Conservation (phyloP, 129 eudicot species). For the Smallanthus sonchifolius region DNA sequence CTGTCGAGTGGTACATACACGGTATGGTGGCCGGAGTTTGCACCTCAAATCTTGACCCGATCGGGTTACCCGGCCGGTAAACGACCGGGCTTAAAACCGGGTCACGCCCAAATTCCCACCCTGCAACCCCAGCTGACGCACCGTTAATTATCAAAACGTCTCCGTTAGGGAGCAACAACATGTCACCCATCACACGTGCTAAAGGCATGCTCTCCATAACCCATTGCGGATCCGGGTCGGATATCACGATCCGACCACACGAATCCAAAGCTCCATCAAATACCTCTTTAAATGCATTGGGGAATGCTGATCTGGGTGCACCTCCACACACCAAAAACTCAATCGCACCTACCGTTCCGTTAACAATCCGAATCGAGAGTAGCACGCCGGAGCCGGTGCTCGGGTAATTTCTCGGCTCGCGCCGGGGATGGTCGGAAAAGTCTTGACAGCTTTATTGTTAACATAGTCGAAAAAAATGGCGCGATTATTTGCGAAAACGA, state of each 20-base stretch:
- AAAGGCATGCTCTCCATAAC: constrained; percentile 63
- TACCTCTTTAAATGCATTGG: constrained; percentile 28
- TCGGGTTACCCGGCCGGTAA: constrained; percentile 27
- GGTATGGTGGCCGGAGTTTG: constrained; percentile 35
- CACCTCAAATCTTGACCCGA: constrained; percentile 37
- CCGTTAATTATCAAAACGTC: constrained; percentile 57
- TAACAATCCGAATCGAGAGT: constrained; percentile 45
- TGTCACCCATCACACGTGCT: constrained; percentile 71
- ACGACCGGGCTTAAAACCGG: constrained; percentile 53
- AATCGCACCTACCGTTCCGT: constrained; percentile 21
- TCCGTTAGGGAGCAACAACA: constrained; percentile 53
- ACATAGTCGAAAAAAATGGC: constrained; percentile 52
- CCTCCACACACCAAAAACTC: constrained; percentile 71
- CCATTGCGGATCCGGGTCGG: constrained; percentile 58
- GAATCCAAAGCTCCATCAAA: constrained; percentile 46
- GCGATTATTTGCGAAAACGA: constrained; percentile 57
- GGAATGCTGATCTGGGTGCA: constrained; percentile 43
- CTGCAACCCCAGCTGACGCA: constrained; percentile 46
- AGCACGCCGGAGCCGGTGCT: constrained; percentile 77
- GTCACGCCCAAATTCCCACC: constrained; percentile 58
- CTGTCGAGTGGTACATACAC: constrained; percentile 62
- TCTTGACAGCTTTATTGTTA: constrained; percentile 34
- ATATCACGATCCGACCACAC: constrained; percentile 49
- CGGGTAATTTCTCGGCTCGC: constrained; percentile 76
- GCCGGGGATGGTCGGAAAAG: constrained; percentile 52